Conservation (phyloP, 257 asterid species). For the Nicotiana attenuata region DNA sequence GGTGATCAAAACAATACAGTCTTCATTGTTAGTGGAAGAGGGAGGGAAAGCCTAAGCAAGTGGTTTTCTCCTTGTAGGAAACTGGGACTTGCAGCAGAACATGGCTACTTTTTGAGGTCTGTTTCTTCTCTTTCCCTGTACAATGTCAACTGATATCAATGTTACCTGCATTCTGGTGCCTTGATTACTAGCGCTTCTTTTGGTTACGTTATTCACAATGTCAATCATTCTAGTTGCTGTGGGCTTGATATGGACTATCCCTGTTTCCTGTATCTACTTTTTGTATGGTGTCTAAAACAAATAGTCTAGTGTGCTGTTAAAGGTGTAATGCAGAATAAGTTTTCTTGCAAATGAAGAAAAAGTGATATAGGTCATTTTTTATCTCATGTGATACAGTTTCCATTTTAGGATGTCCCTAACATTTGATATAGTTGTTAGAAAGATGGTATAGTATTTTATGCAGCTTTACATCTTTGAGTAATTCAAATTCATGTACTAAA, state of each 20-base stretch:
- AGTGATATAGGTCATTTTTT: not conserved
- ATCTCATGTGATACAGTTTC: not conserved
- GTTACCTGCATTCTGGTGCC: not conserved
- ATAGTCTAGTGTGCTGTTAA: not conserved
- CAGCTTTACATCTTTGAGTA: not conserved
- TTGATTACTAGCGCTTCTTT: not conserved
- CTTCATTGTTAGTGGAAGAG: slow-evolving; percentile 82
- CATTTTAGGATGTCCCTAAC: not conserved
- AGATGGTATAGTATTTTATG: not conserved
- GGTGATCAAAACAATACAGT: slow-evolving; percentile 51
- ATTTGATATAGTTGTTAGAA: not conserved
- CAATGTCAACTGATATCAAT: slow-evolving; percentile 7
- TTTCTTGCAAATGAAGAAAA: not conserved
- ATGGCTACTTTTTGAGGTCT: slow-evolving; percentile 78
- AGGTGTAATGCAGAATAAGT: not conserved
- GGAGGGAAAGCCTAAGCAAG: slow-evolving; percentile 54
- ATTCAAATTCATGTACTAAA: not conserved
- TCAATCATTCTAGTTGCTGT: slow-evolving; percentile 9
- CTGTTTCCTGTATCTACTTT: not conserved
- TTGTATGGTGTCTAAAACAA: not conserved
- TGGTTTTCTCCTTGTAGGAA: slow-evolving; percentile 75
- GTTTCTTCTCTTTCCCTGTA: slow-evolving; percentile 3
- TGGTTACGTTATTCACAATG: not conserved
- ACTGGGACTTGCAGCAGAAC: slow-evolving; percentile 85
- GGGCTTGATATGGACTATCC: not conserved